Evolutionary conservation across 257 asterid genomes (phyloP).

Genomic region (Schizonepeta tenuifolia): DNA sequence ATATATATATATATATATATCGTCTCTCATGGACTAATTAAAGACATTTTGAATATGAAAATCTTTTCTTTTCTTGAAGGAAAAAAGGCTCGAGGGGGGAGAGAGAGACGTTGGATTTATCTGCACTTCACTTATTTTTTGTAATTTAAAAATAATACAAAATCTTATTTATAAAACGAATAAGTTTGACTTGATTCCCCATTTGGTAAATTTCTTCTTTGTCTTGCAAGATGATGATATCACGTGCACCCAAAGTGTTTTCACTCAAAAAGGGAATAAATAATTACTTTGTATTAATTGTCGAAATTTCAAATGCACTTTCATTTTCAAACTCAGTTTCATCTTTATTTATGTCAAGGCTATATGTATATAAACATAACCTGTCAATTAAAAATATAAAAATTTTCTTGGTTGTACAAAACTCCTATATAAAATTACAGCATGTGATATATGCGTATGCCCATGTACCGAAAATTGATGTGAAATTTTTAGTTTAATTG

Average conservation of each 20-base stretch:
- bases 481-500: too few species aligned
- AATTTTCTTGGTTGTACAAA: too few species aligned
- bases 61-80: too few species aligned
- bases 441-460: too few species aligned
- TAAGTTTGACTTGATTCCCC: slow-evolving; percentile 44
- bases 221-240: slow-evolving; percentile 29
- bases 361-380: too few species aligned
- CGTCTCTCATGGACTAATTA: too few species aligned
- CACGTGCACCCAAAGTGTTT: slow-evolving; percentile 42
- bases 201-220: slow-evolving; percentile 9
- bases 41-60: too few species aligned
- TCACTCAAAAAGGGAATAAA: background rate
- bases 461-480: too few species aligned
- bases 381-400: too few species aligned
- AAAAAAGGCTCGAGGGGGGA: too few species aligned
- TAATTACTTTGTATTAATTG: slow-evolving; percentile 33
- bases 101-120: background rate
- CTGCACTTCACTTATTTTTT: background rate
- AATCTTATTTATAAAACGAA: slow-evolving; percentile 17
- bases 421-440: too few species aligned
- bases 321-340: background rate
- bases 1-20: too few species aligned
- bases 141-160: background rate
- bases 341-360: background rate
- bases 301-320: slow-evolving; percentile 7